Evolutionary conservation across 2,329 filamentous ascomycete species (phyloP).

Genomic region (Fusarium tanahbumbuense): DNA sequence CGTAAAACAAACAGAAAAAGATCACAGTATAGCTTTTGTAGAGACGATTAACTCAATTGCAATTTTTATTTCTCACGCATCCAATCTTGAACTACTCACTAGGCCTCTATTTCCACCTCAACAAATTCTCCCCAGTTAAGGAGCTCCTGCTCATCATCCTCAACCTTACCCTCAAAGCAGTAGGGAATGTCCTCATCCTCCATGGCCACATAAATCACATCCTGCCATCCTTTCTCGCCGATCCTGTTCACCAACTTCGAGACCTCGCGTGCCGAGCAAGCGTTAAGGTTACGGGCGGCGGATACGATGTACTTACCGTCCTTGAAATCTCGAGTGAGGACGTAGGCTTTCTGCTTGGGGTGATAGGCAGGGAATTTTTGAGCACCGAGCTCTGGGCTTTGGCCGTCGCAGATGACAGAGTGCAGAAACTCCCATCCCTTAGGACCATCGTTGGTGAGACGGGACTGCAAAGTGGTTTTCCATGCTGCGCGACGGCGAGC

Average conservation of each 20-base stretch:
- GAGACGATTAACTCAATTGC: not conserved
- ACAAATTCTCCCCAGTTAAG: not conserved
- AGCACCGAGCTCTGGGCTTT: not conserved
- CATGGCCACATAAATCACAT: conserved; percentile 44
- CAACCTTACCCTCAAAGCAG: conserved; percentile 2
- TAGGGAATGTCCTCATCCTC: conserved; percentile 26
- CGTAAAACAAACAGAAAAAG: no score
- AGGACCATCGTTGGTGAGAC: not conserved
- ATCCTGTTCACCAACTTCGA: conserved; percentile 26
- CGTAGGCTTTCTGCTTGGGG: conserved; percentile 20
- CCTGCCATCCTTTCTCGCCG: conserved; percentile 38
- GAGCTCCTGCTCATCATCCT: not conserved
- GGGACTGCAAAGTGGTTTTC: not conserved
- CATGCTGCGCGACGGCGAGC: not conserved
- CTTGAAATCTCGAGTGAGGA: not conserved
- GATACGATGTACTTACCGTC: not conserved
- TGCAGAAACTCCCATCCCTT: conserved; percentile 30
- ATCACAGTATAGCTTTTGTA: not conserved
- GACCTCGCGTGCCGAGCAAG: conserved; percentile 24
- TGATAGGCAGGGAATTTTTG: conserved; percentile 6
- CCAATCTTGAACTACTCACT: not conserved
- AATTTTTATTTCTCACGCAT: not conserved
- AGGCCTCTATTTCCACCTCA: not conserved
- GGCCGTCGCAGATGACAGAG: conserved; percentile 8
- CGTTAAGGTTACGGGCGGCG: conserved; percentile 15